These are phyloP conservation scores for Ottelia alismoides DNA, from an alignment of 106 monocot species.

Conservation along the genomic window DNA sequence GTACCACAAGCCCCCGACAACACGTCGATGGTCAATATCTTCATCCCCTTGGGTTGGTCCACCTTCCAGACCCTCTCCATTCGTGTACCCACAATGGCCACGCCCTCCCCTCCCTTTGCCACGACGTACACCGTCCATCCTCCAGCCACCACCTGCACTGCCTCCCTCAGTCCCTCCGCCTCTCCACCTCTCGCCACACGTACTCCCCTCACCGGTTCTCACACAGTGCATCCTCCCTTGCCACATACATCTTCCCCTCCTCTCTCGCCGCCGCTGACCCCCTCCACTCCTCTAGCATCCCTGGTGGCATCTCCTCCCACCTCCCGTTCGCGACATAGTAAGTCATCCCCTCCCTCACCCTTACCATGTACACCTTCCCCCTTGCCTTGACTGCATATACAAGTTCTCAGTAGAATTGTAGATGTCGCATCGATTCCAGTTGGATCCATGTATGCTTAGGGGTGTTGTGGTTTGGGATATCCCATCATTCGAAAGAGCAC, in stretches of 20 bases:
- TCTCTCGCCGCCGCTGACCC: constrained; percentile 33
- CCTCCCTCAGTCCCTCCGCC: constrained; percentile 26
- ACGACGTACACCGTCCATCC: constrained; percentile 51
- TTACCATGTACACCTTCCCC: constrained; percentile 70
- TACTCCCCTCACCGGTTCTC: constrained; percentile 38
- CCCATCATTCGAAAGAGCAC: constrained; percentile 36
- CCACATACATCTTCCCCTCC: background rate
- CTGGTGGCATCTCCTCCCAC: constrained; percentile 73
- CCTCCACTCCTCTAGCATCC: constrained; percentile 54
- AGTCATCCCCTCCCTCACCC: constrained; percentile 42
- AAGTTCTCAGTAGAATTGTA: constrained; percentile 65
- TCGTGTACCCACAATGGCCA: constrained; percentile 32
- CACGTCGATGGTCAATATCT: constrained; percentile 33
- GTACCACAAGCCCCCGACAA: too few relatives aligned
- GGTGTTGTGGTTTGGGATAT: constrained; percentile 1
- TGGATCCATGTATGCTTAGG: constrained; percentile 21
- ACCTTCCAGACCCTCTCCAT: constrained; percentile 30
- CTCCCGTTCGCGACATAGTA: constrained; percentile 27
- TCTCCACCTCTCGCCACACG: constrained; percentile 27
- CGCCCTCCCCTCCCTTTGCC: constrained; percentile 11
- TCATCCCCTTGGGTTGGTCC: constrained; percentile 33
- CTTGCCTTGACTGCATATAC: constrained; percentile 29
- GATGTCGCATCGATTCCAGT: constrained; percentile 39
- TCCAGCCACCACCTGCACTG: constrained; percentile 27
- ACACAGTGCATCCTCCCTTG: constrained; percentile 21